Evolutionary conservation across 306 rosid genomes (phyloP).

Genomic region (Inga laurina): DNA sequence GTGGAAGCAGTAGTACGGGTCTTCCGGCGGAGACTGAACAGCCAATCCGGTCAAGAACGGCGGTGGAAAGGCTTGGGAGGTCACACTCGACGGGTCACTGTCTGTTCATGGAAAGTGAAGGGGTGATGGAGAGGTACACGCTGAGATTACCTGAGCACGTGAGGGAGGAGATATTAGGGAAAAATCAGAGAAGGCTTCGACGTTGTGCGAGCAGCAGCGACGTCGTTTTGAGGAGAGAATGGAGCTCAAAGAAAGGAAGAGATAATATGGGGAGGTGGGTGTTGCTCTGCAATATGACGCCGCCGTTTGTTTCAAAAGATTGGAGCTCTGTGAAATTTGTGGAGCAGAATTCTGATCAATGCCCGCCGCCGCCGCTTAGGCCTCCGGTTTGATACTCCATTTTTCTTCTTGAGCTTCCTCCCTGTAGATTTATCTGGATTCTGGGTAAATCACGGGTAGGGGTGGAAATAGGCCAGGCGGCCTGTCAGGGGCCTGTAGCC

Average conservation of each 20-base stretch:
- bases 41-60: not conserved
- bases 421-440: no score
- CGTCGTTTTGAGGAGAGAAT: conserved; percentile 26
- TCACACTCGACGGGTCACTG: conserved; percentile 68
- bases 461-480: no score
- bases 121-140: conserved; percentile 41
- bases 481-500: no score
- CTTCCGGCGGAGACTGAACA: not conserved
- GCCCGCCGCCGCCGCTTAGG: no score
- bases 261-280: not conserved
- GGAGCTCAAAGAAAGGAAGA: conserved; percentile 24
- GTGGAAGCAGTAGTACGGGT: not conserved
- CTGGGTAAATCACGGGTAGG: no score
- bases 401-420: no score
- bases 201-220: conserved; percentile 39
- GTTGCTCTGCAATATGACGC: not conserved
- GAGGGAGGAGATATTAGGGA: conserved; percentile 33
- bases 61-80: conserved; percentile 31
- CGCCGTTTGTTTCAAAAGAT: not conserved
- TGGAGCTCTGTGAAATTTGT: no score
- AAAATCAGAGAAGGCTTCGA: not conserved
- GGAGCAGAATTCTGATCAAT: no score
- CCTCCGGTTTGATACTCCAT: no score
- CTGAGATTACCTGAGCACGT: conserved; percentile 43
- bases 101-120: conserved; percentile 28